Evolutionary conservation across 2,329 filamentous ascomycete genomes (phyloP).

Genomic region (Hypoxylon sp.): DNA sequence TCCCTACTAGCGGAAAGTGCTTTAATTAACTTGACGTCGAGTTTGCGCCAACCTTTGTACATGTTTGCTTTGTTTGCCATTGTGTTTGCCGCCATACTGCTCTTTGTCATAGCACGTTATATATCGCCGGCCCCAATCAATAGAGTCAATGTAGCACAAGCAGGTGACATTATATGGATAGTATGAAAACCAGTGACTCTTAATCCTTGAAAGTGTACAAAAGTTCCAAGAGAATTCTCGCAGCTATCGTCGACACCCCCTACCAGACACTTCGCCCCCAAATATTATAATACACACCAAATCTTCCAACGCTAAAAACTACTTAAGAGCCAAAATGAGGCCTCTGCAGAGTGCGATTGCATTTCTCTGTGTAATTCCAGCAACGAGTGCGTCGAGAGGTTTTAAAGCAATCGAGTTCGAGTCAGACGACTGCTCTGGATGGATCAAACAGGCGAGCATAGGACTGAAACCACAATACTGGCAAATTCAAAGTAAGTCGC

Average conservation of each 20-base stretch:
- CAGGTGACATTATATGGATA: background rate
- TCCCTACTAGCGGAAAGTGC: background rate
- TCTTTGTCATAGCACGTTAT: background rate
- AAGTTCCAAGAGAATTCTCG: background rate
- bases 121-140: background rate
- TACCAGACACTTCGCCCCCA: background rate
- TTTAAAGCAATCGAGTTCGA: slow-evolving; percentile 38
- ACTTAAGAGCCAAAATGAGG: slow-evolving; percentile 14
- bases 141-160: background rate
- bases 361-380: slow-evolving; percentile 9
- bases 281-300: background rate
- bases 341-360: background rate
- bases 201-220: no score
- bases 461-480: slow-evolving; percentile 29
- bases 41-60: background rate
- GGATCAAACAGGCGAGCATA: slow-evolving; percentile 24
- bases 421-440: slow-evolving; percentile 26
- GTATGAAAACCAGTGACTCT: background rate
- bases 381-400: slow-evolving; percentile 15
- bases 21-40: background rate
- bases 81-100: background rate
- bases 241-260: background rate
- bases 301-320: background rate
- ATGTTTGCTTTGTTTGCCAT: slow-evolving; percentile 8
- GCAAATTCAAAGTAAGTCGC: slow-evolving; percentile 36